Evolutionary conservation across 306 rosid genomes (phyloP).

Genomic region (Biancaea sappan): DNA sequence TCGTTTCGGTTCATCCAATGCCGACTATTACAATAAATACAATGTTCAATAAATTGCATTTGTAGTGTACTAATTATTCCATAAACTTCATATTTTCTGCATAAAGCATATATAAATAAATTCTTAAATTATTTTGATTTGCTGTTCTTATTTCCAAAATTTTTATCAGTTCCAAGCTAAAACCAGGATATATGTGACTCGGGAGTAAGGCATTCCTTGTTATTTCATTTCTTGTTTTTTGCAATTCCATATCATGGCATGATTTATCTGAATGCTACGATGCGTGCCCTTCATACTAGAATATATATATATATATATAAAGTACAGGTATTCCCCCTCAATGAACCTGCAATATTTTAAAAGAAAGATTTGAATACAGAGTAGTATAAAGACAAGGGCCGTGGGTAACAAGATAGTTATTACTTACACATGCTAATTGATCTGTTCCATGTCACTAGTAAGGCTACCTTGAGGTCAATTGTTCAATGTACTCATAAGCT

Average conservation of each 20-base stretch:
- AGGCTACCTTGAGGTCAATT: too few species aligned
- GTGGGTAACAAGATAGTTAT: slow-evolving; percentile 8
- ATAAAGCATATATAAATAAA: background rate
- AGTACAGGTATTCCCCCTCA: background rate
- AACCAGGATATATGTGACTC: background rate
- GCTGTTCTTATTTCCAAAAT: background rate
- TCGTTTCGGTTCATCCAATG: background rate
- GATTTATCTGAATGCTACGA: background rate
- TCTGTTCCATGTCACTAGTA: too few species aligned
- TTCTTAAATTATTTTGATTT: background rate
- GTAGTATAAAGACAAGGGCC: background rate
- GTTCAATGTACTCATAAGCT: too few species aligned
- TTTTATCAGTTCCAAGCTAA: background rate
- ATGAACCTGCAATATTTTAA: background rate
- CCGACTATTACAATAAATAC: background rate
- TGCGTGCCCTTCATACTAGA: background rate
- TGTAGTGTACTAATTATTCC: background rate
- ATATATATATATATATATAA: background rate
- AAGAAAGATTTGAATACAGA: too few species aligned
- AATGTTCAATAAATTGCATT: background rate
- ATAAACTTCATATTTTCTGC: background rate
- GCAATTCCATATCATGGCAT: background rate
- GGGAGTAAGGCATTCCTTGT: too few species aligned
- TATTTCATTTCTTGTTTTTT: background rate
- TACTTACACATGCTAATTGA: background rate